Base-by-base conservation (phyloP, 2,329 filamentous ascomycete genomes). In the Aspergillus proliferans region DNA sequence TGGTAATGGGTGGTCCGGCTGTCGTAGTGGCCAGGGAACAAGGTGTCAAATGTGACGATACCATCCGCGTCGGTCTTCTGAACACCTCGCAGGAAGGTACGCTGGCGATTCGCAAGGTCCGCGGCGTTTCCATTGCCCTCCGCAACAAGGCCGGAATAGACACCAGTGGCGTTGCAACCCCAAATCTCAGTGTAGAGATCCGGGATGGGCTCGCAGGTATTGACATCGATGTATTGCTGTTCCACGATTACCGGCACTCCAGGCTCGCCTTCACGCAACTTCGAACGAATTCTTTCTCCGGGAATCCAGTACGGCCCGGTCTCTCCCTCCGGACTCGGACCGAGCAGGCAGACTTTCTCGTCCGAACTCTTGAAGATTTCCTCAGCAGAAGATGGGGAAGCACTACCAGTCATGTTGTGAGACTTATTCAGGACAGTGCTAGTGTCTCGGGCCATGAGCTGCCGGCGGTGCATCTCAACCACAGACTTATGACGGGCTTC, bases 271-370 rank as follows among this genome's bases (percentile, higher is more conserved):
- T 73, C 69, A 3, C 51, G 57, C 45, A 72, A 56, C 39, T 73
- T 58, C 3, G 64, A 58, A 18, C 71, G 64, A 34, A 72, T 60
- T n/a, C 64, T 55, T 47, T 72, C 69, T 12, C 69, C 68, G 12
- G 56, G 55, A 10, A 72, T 64, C 50, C 62, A 81, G 65, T 76
- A 80, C 8, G 77, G 77, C 3, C 59, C 57, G 8, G 44, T 67
- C 4, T 72, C 77, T 12, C 73, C 72, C 58, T 80, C 76, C 0
- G 76, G 76, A 21, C 68, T 72, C 58, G 65, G 18, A 61, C 53
- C 62, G 46, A 55, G 56, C 33, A 49, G 30, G 48, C 64, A 65
- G 9, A 66, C 41, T n/a, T 54, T 53, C 0, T 49, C 45, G n/a
- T 60, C 59, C 14, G 56, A 36, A 2, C 58, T 56, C 38, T 47